Percentiles rank a stretch among this genome's conserved stretches.
phyloP scores from a whole-genome alignment of 768 basidiomycete species.

The Lactarius psammicola region DNA sequence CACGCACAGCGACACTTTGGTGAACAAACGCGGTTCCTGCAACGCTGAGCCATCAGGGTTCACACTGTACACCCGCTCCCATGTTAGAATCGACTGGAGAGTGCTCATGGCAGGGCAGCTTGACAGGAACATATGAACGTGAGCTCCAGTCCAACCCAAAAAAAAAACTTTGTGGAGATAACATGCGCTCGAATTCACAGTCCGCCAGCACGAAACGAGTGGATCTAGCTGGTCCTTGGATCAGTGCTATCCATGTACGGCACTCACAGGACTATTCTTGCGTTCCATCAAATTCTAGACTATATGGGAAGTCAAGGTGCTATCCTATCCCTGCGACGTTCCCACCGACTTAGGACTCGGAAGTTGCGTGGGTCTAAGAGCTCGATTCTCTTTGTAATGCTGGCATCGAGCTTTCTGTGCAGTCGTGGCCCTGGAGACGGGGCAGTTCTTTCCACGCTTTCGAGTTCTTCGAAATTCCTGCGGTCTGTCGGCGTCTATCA shows the following conservation, averaged over 20 bases:
- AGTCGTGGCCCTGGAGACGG: neutral
- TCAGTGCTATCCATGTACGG: neutral
- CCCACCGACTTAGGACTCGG: neutral
- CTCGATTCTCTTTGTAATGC: neutral
- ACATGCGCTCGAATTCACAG: neutral
- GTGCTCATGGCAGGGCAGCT: neutral
- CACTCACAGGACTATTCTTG: neutral
- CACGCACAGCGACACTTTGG: neutral
- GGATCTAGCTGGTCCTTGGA: neutral
- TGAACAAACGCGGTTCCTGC: neutral
- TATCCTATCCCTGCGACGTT: neutral
- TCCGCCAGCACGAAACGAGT: neutral
- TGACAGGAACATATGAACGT: neutral
- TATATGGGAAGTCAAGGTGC: neutral
- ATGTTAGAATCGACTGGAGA: neutral
- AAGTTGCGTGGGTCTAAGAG: neutral
- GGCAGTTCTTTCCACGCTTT: neutral
- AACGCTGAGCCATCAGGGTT: neutral
- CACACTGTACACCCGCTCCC: neutral
- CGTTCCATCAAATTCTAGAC: neutral
- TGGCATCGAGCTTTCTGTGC: neutral
- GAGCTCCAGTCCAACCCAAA: neutral
- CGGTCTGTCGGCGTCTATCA: neutral
- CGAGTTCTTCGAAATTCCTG: neutral
- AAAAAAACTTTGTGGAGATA: neutral